These are phyloP conservation scores for Pichia sp. DNA, from an alignment of 1,139 yeast genomes.

Conservation along the genomic window DNA sequence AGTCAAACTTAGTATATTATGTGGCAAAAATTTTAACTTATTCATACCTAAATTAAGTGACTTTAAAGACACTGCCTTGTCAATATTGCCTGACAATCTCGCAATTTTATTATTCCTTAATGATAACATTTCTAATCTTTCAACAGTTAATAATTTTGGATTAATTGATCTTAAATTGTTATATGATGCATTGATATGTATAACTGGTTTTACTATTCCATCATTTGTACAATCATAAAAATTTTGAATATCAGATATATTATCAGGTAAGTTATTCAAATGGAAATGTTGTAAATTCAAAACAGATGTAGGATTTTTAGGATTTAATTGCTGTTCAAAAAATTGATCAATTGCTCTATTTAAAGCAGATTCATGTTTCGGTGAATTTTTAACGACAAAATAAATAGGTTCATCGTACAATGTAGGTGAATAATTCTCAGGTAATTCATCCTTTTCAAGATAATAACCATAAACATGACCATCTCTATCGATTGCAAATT, in stretches of 20 bases:
- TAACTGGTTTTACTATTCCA: slow-evolving; percentile 34
- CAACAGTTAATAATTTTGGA: slow-evolving; percentile 45
- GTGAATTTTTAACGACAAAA: slow-evolving; percentile 26
- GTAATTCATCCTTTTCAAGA: slow-evolving; percentile 25
- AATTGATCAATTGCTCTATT: slow-evolving; percentile 10
- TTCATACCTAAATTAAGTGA: slow-evolving; percentile 52
- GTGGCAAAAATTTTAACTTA: slow-evolving; percentile 46
- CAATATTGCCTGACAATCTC: slow-evolving; percentile 48
- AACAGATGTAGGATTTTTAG: slow-evolving; percentile 19
- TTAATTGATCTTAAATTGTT: slow-evolving; percentile 48
- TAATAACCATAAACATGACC: slow-evolving; percentile 31
- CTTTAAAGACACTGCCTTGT: slow-evolving; percentile 37
- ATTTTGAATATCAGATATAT: slow-evolving; percentile 47
- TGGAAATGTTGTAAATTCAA: slow-evolving; percentile 41
- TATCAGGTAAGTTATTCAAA: slow-evolving; percentile 45
- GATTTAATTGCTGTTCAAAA: slow-evolving; percentile 16
- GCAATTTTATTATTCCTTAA: slow-evolving; percentile 47
- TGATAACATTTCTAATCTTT: slow-evolving; percentile 47
- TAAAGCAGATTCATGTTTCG: slow-evolving; percentile 5
- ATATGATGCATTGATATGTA: slow-evolving; percentile 45
- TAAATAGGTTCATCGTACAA: slow-evolving; percentile 30
- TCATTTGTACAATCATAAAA: slow-evolving; percentile 35
- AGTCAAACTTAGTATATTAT: slow-evolving; percentile 43
- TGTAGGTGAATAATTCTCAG: slow-evolving; percentile 25
- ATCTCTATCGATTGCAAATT: slow-evolving; percentile 30